Evolutionary conservation across 352 stramenopile species (phyloP).

Genomic region (Phytophthora rubi): DNA sequence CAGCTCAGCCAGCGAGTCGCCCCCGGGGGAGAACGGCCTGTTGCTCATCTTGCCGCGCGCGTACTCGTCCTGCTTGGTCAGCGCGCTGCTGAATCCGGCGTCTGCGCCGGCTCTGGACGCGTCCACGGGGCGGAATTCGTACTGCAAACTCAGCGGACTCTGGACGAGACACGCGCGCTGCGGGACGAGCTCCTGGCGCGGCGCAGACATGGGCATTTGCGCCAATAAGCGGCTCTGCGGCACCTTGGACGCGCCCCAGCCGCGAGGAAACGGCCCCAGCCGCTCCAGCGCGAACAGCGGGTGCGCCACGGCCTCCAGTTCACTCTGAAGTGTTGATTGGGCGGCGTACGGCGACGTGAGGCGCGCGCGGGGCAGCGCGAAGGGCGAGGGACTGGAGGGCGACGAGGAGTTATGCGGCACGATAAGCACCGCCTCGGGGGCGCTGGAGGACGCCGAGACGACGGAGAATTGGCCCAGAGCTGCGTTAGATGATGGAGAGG

Average conservation of each 20-base stretch:
- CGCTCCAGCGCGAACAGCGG: slow-evolving; percentile 55
- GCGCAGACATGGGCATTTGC: slow-evolving; percentile 74
- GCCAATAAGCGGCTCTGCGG: slow-evolving; percentile 62
- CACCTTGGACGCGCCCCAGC: slow-evolving; percentile 25
- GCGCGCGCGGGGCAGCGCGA: slow-evolving; percentile 49
- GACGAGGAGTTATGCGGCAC: slow-evolving; percentile 26
- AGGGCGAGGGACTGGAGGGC: slow-evolving; percentile 20
- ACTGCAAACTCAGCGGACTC: slow-evolving; percentile 56
- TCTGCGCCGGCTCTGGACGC: slow-evolving; percentile 37
- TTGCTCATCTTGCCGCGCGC: slow-evolving; percentile 82
- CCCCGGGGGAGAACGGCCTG: slow-evolving; percentile 71
- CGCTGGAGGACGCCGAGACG: slow-evolving; percentile 47
- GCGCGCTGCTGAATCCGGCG: slow-evolving; percentile 65
- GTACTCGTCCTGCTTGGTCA: slow-evolving; percentile 84
- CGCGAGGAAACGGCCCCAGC: slow-evolving; percentile 42
- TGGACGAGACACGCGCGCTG: slow-evolving; percentile 54
- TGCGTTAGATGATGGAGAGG: slow-evolving; percentile 13
- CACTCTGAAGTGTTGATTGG: slow-evolving; percentile 18
- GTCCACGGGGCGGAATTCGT: slow-evolving; percentile 65
- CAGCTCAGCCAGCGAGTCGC: slow-evolving; percentile 58
- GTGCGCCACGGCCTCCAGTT: slow-evolving; percentile 36
- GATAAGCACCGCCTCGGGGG: slow-evolving; percentile 55
- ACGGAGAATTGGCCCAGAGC: slow-evolving; percentile 59
- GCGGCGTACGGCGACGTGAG: slow-evolving; percentile 47
- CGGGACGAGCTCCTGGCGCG: slow-evolving; percentile 62